phyloP scores from a whole-genome alignment of 768 basidiomycete species.

The Boletus vermiculosoides region DNA sequence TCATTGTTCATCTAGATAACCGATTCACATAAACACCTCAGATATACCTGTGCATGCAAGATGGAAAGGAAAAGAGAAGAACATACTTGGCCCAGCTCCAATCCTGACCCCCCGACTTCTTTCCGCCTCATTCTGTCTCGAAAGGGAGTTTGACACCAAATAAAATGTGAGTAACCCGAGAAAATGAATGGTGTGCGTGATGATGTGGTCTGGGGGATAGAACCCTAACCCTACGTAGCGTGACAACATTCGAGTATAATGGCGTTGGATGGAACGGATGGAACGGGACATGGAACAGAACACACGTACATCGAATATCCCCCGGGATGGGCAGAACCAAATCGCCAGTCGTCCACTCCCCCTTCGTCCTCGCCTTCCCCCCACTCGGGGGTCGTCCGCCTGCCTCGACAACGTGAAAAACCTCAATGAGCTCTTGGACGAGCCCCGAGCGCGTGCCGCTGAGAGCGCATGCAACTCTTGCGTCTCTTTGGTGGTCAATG shows the following conservation, averaged over 20 bases:
- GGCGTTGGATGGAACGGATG: neutral
- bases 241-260: neutral
- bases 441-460: constrained; percentile 61
- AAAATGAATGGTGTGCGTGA: constrained; percentile 81
- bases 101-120: constrained; percentile 63
- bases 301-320: constrained; percentile 66
- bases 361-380: constrained; percentile 70
- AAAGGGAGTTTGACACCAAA: constrained; percentile 80
- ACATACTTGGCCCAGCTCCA: constrained; percentile 70
- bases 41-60: too few relatives aligned
- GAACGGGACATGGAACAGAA: too few relatives aligned
- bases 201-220: constrained; percentile 83
- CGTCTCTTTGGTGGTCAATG: constrained; percentile 37
- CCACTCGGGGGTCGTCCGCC: constrained; percentile 76
- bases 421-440: constrained; percentile 80
- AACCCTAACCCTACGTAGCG: constrained; percentile 57
- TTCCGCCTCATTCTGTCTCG: constrained; percentile 68
- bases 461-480: constrained; percentile 52
- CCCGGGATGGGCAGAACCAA: constrained; percentile 80
- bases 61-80: neutral
- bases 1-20: constrained; percentile 56
- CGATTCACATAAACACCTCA: neutral
- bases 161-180: constrained; percentile 77
- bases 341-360: constrained; percentile 84
- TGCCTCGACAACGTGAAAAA: constrained; percentile 80